Percentiles rank a stretch among this genome's conserved stretches.
These are phyloP conservation scores for Penicillium aurantiogriseum DNA, from an alignment of 2,329 filamentous ascomycete genomes.

Conservation along the genomic window DNA sequence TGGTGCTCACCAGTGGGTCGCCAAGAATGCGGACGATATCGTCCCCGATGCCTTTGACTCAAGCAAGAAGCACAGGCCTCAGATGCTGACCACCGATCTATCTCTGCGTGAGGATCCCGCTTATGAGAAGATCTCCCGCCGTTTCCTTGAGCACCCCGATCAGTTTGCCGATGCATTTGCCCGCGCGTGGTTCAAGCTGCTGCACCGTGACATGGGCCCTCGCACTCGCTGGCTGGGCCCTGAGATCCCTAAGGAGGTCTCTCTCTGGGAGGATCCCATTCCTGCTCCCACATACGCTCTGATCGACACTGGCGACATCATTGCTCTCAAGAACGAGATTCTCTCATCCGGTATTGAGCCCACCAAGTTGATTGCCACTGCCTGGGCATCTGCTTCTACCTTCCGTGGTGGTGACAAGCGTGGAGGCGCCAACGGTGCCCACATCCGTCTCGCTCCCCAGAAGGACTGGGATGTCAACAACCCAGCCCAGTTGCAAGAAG, in stretches of 20 bases:
- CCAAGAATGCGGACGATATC: slow-evolving; percentile 64
- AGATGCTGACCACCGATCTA: slow-evolving; percentile 74
- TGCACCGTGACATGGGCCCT: slow-evolving; percentile 77
- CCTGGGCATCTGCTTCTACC: slow-evolving; percentile 69
- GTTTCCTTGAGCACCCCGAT: slow-evolving; percentile 67
- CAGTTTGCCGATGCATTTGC: slow-evolving; percentile 68
- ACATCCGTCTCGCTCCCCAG: slow-evolving; percentile 71
- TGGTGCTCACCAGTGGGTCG: slow-evolving; percentile 74
- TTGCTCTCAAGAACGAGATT: slow-evolving; percentile 67
- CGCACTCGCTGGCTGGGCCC: slow-evolving; percentile 69
- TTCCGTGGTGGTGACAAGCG: slow-evolving; percentile 78
- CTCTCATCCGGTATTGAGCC: slow-evolving; percentile 61
- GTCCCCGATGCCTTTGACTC: slow-evolving; percentile 71
- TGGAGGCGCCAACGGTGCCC: slow-evolving; percentile 76
- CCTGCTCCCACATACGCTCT: slow-evolving; percentile 58
- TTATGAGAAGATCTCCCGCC: slow-evolving; percentile 74
- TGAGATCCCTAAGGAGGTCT: slow-evolving; percentile 66
- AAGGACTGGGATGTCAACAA: slow-evolving; percentile 74
- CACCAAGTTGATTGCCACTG: slow-evolving; percentile 62
- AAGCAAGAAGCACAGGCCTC: slow-evolving; percentile 70
- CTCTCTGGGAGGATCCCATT: slow-evolving; percentile 74
- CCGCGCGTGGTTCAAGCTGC: slow-evolving; percentile 79
- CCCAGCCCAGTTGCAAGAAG: slow-evolving; percentile 62
- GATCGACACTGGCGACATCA: slow-evolving; percentile 62
- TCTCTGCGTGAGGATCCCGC: slow-evolving; percentile 67